Base-by-base conservation (phyloP, 345 rosid genomes). In the Sapria himalayana region DNA sequence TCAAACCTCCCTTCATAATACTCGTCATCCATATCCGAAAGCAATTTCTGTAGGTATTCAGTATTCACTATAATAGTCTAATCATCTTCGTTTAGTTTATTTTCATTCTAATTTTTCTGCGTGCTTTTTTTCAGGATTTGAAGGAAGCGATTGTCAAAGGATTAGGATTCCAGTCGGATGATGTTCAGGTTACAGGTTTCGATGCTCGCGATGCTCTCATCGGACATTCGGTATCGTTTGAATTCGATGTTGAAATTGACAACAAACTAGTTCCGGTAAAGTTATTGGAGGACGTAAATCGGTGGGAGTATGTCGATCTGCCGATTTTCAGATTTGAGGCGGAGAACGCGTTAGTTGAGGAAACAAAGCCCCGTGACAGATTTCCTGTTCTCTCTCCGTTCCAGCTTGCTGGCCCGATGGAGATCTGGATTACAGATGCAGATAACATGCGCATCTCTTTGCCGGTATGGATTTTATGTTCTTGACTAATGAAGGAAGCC, bases 401-500 rank as follows among this genome's bases (percentile, higher is more conserved):
- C 42, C 97, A 81, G 67, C 73, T 86, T 43, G 85, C 92, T 34
- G 97, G 94, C 14, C 97, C 97, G 2, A 76, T 89, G 85, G 94
- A 82, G 61, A 49, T 89, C 37, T 89, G 94, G 98, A 74, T 89
- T 48, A 94, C 76, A 54, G 94, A 89, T 50, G 98, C 94, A 16
- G 59, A 71, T 42, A 64, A 86, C 56, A 73, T 86, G 76, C 74
- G 97, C 9, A 45, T 86, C 36, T 78, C 89, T 0, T 59, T 86
- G 34, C 94, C 97, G 2, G 94, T 75, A 55, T 16, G 52, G 24
- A 1, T 12, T 29, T n/a, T n/a, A n/a, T n/a, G n/a, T n/a, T n/a
- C n/a, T n/a, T n/a, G n/a, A n/a, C n/a, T n/a, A n/a, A n/a, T n/a
- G n/a, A n/a, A n/a, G n/a, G n/a, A n/a, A n/a, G n/a, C n/a, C n/a